These are phyloP conservation scores for Nemania diffusa DNA, from an alignment of 2,329 filamentous ascomycete genomes.

Conservation along the genomic window DNA sequence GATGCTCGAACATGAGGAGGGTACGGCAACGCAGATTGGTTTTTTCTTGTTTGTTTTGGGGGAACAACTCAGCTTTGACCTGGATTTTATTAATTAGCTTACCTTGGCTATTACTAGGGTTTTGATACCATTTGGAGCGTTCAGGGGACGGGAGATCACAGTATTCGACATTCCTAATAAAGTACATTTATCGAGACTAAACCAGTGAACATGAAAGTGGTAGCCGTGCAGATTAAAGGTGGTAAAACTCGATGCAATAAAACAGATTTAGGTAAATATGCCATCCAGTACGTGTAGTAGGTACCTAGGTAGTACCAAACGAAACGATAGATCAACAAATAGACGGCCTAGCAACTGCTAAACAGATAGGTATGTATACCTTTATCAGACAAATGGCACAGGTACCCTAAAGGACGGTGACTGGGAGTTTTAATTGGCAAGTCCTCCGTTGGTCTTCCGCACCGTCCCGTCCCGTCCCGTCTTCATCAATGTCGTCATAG, in stretches of 20 bases:
- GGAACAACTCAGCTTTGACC: neutral
- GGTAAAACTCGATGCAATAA: neutral
- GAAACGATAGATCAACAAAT: too few species aligned
- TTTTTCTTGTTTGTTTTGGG: slow-evolving; percentile 11
- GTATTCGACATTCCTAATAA: slow-evolving; percentile 4
- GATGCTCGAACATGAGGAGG: neutral
- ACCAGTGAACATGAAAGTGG: neutral
- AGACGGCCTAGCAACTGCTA: too few species aligned
- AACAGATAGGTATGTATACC: too few species aligned
- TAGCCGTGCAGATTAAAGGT: too few species aligned
- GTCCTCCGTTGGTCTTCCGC: too few species aligned
- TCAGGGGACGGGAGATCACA: slow-evolving; percentile 6
- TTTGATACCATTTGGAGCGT: slow-evolving; percentile 35
- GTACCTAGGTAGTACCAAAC: too few species aligned
- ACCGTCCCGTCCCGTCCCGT: neutral
- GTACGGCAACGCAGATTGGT: neutral
- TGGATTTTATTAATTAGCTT: slow-evolving; percentile 13
- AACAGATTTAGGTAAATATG: neutral
- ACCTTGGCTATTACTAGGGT: slow-evolving; percentile 10
- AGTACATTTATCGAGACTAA: neutral
- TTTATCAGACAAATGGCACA: too few species aligned
- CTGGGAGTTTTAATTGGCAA: neutral
- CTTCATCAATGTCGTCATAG: neutral
- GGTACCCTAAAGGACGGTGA: neutral
- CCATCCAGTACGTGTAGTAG: neutral